A percentile compares a stretch with the other conserved stretches of the same genome.
These are phyloP conservation scores for Parastagonospora avenae DNA, from an alignment of 2,329 filamentous ascomycete genomes.

Conservation along the genomic window DNA sequence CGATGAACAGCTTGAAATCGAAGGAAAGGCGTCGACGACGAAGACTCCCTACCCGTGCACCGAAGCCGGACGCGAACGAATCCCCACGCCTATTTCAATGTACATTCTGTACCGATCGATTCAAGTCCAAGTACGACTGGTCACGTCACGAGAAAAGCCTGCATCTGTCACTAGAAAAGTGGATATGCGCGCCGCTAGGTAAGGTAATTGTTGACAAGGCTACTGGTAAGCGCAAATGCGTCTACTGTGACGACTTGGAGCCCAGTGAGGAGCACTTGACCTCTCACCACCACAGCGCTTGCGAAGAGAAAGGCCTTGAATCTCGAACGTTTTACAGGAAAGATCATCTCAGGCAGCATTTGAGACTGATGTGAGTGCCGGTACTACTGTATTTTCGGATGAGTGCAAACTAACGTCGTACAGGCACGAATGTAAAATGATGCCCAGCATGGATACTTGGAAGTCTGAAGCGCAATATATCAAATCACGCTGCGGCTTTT, in stretches of 20 bases:
- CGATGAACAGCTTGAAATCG: constrained; percentile 58
- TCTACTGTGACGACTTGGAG: constrained; percentile 62
- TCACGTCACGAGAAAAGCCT: constrained; percentile 48
- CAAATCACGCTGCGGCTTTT: constrained; percentile 62
- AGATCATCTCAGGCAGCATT: constrained; percentile 66
- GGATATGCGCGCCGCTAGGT: constrained; percentile 64
- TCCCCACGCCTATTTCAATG: constrained; percentile 41
- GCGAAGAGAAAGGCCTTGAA: constrained; percentile 68
- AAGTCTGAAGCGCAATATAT: constrained; percentile 61
- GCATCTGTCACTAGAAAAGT: constrained; percentile 47
- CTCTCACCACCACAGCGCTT: constrained; percentile 64
- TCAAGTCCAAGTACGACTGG: constrained; percentile 51
- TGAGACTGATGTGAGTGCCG: constrained; percentile 56
- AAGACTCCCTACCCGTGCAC: constrained; percentile 50
- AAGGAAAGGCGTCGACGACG: constrained; percentile 64
- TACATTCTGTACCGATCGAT: constrained; percentile 48
- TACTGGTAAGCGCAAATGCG: constrained; percentile 63
- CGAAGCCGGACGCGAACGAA: constrained; percentile 29
- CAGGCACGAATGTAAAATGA: constrained; percentile 63
- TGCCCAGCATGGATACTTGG: constrained; percentile 69
- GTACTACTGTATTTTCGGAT: neutral
- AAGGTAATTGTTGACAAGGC: constrained; percentile 61
- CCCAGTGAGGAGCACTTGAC: constrained; percentile 63
- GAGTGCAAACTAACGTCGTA: neutral
- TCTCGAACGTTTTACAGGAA: constrained; percentile 69